These are phyloP conservation scores for Pseudocercospora ulei DNA, from an alignment of 2,329 filamentous ascomycete genomes.

Conservation along the genomic window DNA sequence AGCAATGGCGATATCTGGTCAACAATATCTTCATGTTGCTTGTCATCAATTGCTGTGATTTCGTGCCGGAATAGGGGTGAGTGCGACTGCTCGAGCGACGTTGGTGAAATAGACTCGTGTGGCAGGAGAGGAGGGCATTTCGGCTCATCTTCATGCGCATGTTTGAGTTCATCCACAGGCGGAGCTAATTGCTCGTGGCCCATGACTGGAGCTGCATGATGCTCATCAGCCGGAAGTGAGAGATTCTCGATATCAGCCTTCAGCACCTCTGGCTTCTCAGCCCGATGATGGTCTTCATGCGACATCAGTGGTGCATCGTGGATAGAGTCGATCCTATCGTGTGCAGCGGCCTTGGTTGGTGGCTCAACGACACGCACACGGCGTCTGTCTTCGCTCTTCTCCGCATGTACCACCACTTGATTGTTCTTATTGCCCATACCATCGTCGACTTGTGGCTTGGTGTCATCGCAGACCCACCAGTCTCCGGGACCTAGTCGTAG, in stretches of 20 bases:
- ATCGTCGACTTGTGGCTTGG: slow-evolving; percentile 47
- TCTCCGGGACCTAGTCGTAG: slow-evolving; percentile 57
- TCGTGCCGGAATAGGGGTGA: slow-evolving; percentile 33
- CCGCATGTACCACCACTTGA: slow-evolving; percentile 40
- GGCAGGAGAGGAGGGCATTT: slow-evolving; percentile 32
- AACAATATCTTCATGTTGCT: slow-evolving; percentile 17
- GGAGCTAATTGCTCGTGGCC: slow-evolving; percentile 29
- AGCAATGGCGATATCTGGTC: slow-evolving; percentile 10
- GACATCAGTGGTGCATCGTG: slow-evolving; percentile 14
- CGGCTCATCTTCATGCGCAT: slow-evolving; percentile 19
- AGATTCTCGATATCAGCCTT: slow-evolving; percentile 2
- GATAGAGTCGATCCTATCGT: slow-evolving; percentile 13
- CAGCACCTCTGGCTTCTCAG: slow-evolving; percentile 8
- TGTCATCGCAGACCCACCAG: slow-evolving; percentile 62
- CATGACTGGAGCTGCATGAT: slow-evolving; percentile 29
- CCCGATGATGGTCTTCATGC: slow-evolving; percentile 9
- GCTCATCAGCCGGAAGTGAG: slow-evolving; percentile 6
- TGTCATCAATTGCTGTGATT: slow-evolving; percentile 22
- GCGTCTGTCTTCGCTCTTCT: slow-evolving; percentile 18
- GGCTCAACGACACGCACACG: slow-evolving; percentile 8
- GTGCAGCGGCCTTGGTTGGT: slow-evolving; percentile 9
- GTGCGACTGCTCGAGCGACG: slow-evolving; percentile 24
- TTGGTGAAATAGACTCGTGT: slow-evolving; percentile 33
- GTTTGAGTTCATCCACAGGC: slow-evolving; percentile 1
- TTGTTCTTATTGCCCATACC: slow-evolving; percentile 49